Conservation (phyloP, 257 asterid species). For the Paraleonurus japonicus region DNA sequence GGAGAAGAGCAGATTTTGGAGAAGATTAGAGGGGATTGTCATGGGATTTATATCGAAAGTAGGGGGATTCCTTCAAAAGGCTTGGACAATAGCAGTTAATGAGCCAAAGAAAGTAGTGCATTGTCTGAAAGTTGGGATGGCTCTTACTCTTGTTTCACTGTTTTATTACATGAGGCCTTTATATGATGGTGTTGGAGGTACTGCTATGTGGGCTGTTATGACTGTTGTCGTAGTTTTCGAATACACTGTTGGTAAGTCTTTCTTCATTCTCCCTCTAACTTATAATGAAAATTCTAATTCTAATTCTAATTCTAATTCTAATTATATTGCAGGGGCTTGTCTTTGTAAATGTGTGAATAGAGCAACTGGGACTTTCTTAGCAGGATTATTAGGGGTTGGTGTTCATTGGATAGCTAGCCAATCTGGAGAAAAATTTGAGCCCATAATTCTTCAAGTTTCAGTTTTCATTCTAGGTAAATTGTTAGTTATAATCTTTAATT, state of each 20-base stretch:
- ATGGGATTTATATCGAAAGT: slow-evolving; percentile 25
- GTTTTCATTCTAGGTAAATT: slow-evolving; percentile 68
- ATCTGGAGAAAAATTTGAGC: slow-evolving; percentile 57
- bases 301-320: no score
- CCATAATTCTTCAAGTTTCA: slow-evolving; percentile 62
- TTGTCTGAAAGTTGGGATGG: slow-evolving; percentile 72
- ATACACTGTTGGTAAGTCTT: slow-evolving; percentile 67
- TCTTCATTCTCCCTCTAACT: background rate
- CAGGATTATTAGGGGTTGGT: slow-evolving; percentile 82
- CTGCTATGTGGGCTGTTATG: slow-evolving; percentile 92
- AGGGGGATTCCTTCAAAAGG: slow-evolving; percentile 45
- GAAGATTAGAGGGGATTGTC: slow-evolving; percentile 21
- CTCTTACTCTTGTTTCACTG: slow-evolving; percentile 66
- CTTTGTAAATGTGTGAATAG: slow-evolving; percentile 67
- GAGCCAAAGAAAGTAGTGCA: slow-evolving; percentile 76
- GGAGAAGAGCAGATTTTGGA: slow-evolving; percentile 21
- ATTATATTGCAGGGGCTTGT: slow-evolving; percentile 56
- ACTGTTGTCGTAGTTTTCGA: slow-evolving; percentile 85
- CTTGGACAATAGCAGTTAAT: slow-evolving; percentile 55
- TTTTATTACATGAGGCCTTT: slow-evolving; percentile 84
- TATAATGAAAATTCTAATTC: background rate
- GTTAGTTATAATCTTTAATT: background rate
- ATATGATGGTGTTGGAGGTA: slow-evolving; percentile 77
- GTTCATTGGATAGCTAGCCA: slow-evolving; percentile 84
- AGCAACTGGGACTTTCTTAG: slow-evolving; percentile 55